Base-by-base conservation (phyloP, 2,329 filamentous ascomycete genomes). In the Talaromyces rugulosus region DNA sequence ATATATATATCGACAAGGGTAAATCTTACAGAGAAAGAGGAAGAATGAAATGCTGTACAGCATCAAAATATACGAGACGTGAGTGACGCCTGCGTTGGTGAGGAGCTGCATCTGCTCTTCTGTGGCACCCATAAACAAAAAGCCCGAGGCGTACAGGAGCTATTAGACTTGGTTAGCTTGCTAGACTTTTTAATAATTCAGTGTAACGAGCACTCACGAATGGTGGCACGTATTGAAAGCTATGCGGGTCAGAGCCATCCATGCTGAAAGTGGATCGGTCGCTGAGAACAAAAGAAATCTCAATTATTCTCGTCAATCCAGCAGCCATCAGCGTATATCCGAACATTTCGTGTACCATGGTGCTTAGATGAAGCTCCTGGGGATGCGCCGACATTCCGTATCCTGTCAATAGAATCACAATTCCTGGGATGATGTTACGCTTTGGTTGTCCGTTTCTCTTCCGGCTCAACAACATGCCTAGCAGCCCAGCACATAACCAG, bases 51-150 rank as follows among this genome's bases (percentile, higher is more conserved):
- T 82, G 69, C 91, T 96, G 82, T 90, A 98, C 9, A 97, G 80
- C 59, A 98, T 93, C 30, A 99, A 83, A 47, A 98, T 87, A 75
- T 98, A 99, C 5, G 93, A 89, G 50, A 98, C 91, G 71, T 96
- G 92, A 30, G 92, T 92, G 70, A 98, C 87, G 63, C 87, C 83
- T 0, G 90, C 89, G 44, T 85, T 81, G 47, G 86, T 83, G 5
- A 98, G 81, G 1, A 97, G 81, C 27, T 82, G 71, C 91, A 98
- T 96, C 77, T 98, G 95, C 78, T 99, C 93, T 74, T 98, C 95
- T 0, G 92, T 98, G 16, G 95, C 94, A 34, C 92, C 90, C 92
- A 98, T 96, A 80, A 99, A 99, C 47, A 99, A 83, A 78, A 98
- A 96, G 1, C 95, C 95, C 3, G 93, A 90, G 5, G 93, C 92